A percentile compares a stretch with the other conserved stretches of the same genome.
Evolutionary conservation across 2,329 filamentous ascomycete genomes (phyloP).

Genomic region (Tolypocladium paradoxum): DNA sequence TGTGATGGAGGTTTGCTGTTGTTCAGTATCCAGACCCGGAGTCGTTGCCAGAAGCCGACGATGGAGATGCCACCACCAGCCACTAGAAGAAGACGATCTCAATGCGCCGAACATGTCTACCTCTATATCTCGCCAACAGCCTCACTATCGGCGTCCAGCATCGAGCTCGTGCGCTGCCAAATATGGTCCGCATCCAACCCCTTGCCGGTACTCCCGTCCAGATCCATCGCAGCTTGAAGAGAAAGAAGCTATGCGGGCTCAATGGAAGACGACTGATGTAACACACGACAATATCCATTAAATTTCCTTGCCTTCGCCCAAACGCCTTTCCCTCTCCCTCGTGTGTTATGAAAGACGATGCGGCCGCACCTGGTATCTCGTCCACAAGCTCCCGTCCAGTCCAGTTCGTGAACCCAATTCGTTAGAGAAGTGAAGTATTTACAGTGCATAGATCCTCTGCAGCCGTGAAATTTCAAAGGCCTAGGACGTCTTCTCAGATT

Average conservation of each 20-base stretch:
- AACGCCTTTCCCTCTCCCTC: background rate
- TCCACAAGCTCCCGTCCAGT: background rate
- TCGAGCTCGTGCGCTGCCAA: no score
- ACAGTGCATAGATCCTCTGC: background rate
- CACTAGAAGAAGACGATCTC: no score
- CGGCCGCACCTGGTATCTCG: background rate
- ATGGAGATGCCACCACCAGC: no score
- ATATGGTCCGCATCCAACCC: no score
- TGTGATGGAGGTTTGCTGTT: no score
- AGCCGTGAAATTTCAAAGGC: background rate
- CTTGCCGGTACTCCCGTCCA: no score
- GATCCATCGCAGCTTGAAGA: no score
- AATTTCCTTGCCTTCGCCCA: background rate
- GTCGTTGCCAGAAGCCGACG: no score
- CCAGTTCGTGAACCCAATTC: background rate
- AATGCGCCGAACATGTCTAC: no score
- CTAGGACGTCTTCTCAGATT: background rate
- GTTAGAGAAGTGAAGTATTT: background rate
- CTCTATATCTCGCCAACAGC: no score
- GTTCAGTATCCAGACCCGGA: no score
- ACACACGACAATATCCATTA: background rate
- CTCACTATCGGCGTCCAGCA: no score
- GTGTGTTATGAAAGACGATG: background rate
- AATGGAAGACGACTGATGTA: background rate
- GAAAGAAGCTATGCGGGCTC: background rate